Conservation (phyloP, 225 moss, liverwort and hornwort species). For the Pseudisothecium myosuroides region DNA sequence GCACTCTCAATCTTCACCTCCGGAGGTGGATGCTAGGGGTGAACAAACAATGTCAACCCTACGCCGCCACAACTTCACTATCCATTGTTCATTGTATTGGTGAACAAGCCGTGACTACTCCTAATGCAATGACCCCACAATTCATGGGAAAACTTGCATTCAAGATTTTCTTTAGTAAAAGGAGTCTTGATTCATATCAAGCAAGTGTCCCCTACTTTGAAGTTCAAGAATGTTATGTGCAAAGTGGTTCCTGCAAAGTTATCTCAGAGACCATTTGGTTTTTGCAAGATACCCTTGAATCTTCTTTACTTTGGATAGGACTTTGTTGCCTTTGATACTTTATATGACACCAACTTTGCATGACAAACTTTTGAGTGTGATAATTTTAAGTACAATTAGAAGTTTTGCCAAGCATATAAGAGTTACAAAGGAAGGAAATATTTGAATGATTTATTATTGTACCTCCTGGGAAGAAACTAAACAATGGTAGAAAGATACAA, state of each 20-base stretch:
- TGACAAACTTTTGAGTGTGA: fast-evolving
- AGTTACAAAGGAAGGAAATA: background rate
- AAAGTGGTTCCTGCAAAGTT: fast-evolving
- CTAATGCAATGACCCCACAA: fast-evolving
- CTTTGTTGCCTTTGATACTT: background rate
- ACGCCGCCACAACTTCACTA: no score
- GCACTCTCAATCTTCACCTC: no score
- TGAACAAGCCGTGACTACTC: no score
- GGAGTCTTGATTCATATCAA: background rate
- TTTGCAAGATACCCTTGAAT: background rate
- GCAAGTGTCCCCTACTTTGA: fast-evolving
- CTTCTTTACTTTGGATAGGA: no score
- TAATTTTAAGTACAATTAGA: background rate
- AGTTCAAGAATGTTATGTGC: background rate
- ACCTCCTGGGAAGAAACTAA: background rate
- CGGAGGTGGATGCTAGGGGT: no score
- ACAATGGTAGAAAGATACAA: background rate
- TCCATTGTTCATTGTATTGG: no score
- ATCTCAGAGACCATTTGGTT: fast-evolving
- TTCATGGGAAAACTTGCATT: background rate
- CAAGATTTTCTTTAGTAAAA: background rate
- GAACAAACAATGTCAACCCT: no score
- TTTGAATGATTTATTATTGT: background rate
- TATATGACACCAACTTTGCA: background rate
- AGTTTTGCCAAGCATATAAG: background rate